Conservation (phyloP, 306 rosid species). For the Cicer pinnatifidum region DNA sequence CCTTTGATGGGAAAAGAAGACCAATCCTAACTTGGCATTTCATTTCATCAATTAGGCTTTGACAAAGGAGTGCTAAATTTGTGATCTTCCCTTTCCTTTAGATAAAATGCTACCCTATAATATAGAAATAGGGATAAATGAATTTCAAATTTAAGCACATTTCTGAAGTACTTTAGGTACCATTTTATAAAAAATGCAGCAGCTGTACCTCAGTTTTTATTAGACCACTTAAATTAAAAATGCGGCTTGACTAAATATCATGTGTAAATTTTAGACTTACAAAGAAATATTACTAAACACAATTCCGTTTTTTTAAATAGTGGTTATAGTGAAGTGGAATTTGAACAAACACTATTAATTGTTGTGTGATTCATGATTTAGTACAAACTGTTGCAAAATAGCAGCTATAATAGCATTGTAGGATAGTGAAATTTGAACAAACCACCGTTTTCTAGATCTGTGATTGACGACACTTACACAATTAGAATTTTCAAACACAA, state of each 20-base stretch:
- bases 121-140: neutral
- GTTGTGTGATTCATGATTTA: too few species aligned
- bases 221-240: conserved; percentile 11
- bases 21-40: too few species aligned
- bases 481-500: conserved; percentile 6
- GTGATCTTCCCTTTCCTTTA: neutral
- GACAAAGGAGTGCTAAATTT: neutral
- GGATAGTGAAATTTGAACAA: too few species aligned
- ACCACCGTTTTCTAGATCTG: too few species aligned
- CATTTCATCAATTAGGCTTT: neutral
- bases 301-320: too few species aligned
- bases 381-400: too few species aligned
- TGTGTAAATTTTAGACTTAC: neutral
- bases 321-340: too few species aligned
- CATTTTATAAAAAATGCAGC: conserved; percentile 4
- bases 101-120: neutral
- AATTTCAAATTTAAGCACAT: neutral
- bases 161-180: neutral
- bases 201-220: neutral
- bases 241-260: conserved; percentile 3
- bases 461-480: neutral
- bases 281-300: neutral
- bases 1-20: neutral
- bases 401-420: too few species aligned
- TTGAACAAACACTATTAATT: too few species aligned